Conservation (phyloP, 257 asterid genomes). For the Lycium ferocissimum region DNA sequence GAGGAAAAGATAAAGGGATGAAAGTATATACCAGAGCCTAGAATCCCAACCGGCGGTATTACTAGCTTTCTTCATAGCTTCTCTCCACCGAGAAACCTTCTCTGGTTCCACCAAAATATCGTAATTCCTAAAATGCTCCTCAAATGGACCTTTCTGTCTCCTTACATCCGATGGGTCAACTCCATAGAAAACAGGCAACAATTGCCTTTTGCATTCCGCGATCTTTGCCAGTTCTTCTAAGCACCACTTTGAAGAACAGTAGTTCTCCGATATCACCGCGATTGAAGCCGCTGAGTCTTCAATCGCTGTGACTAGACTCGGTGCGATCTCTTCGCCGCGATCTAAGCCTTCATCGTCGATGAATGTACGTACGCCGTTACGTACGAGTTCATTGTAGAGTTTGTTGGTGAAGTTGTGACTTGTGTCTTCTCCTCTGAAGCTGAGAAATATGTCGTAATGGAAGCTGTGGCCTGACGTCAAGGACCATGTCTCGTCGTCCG, state of each 20-base stretch:
- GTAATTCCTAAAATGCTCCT: background rate
- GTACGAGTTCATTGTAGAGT: constrained; percentile 39
- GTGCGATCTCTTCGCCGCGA: constrained; percentile 38
- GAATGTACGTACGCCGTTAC: constrained; percentile 40
- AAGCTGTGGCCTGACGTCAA: constrained; percentile 28
- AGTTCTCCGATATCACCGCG: constrained; percentile 40
- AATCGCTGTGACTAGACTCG: constrained; percentile 29
- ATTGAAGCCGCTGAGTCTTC: constrained; percentile 44
- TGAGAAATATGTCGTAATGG: constrained; percentile 46
- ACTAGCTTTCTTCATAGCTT: constrained; percentile 41
- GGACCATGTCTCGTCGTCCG: background rate
- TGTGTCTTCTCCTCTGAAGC: constrained; percentile 45
- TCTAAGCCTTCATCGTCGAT: constrained; percentile 36
- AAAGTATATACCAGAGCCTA: background rate
- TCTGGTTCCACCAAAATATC: constrained; percentile 25
- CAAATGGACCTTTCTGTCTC: constrained; percentile 39
- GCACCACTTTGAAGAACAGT: constrained; percentile 44
- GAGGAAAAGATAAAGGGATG: background rate
- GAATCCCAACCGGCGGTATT: constrained; percentile 45
- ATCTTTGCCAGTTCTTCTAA: constrained; percentile 42
- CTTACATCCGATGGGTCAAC: constrained; percentile 43
- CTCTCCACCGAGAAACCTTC: constrained; percentile 38
- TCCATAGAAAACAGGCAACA: constrained; percentile 41
- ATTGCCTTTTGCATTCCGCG: constrained; percentile 23
- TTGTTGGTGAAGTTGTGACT: constrained; percentile 33